Base-by-base conservation (phyloP, 2,329 filamentous ascomycete species). In the Domatiomyces globalis region DNA sequence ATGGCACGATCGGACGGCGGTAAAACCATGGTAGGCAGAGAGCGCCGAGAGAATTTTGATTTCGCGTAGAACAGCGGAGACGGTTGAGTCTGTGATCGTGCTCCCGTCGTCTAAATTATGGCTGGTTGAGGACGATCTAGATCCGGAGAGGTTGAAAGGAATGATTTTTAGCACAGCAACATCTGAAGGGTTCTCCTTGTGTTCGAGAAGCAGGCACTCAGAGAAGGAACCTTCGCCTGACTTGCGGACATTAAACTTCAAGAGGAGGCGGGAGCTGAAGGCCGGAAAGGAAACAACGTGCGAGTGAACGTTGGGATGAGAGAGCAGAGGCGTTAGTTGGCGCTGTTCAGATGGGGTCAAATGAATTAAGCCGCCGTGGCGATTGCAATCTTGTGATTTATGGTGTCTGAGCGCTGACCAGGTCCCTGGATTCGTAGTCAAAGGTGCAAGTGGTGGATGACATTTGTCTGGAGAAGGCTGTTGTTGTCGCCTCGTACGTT, bases 171-270 rank as follows among this genome's bases (percentile, higher is more conserved):
- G 69, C 5, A 75, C 71, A 25, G 51, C 46, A n/a, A 56, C 20
- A 42, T 52, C 56, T 51, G 68, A 50, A 65, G 60, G 60, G 61
- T 71, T 48, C 56, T 69, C 56, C 56, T 45, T 4, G 27, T 54
- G 50, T 50, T 71, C 54, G 20, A 82, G 66, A 10, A 79, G 76
- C 62, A 81, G 83, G 2, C 84, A 80, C 60, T 83, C 79, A 50
- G 78, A 78, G 60, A 80, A 84, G 1, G 79, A 81, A 1, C 80
- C 80, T 63, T 84, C 80, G 7, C 79, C 79, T 36, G 84, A 75
- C 58, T 84, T 84, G 7, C 70, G 68, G 43, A 83, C 70, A 39
- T 70, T 62, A 56, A 76, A 75, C 52, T 70, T 54, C 47, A 54
- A 51, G 46, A 54, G 59, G 52, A 58, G 55, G 49, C 42, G 59